phyloP scores from a whole-genome alignment of 306 rosid species.

The Quercus robur region DNA sequence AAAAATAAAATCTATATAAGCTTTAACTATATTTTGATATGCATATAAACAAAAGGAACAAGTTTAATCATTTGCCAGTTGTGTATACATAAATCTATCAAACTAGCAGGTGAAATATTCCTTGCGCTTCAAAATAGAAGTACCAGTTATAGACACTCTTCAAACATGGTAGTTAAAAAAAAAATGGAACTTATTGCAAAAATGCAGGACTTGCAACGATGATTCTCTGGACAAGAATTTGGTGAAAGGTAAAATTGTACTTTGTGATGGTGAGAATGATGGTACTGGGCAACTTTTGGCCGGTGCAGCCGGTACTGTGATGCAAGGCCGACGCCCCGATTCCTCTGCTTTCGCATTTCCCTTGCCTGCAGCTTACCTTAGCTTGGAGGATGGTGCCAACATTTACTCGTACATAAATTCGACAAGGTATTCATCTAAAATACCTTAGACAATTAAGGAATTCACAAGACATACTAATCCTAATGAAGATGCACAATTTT shows the following conservation, averaged over 20 bases:
- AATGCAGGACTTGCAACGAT: neutral
- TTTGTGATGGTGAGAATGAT: constrained; percentile 13
- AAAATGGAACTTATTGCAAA: neutral
- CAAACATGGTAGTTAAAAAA: no score
- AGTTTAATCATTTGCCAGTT: neutral
- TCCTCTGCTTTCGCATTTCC: neutral
- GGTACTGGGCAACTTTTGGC: neutral
- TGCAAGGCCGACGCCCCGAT: neutral
- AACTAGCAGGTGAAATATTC: neutral
- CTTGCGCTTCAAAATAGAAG: neutral
- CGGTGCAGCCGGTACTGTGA: constrained; percentile 34
- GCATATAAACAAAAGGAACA: no score
- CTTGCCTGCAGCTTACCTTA: constrained; percentile 29
- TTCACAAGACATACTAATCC: neutral
- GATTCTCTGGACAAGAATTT: constrained; percentile 19
- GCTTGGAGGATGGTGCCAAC: neutral
- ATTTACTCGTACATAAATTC: constrained; percentile 19
- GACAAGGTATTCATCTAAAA: constrained; percentile 8
- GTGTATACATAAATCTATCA: neutral
- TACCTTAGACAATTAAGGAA: neutral
- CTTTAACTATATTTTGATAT: no score
- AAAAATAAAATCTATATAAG: no score
- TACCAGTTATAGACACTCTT: neutral
- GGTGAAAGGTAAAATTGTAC: constrained; percentile 49
- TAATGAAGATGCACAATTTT: neutral